Evolutionary conservation across 1,284 basidiomycete genomes (phyloP).

Genomic region (Neotropicomus parvogracilis): DNA sequence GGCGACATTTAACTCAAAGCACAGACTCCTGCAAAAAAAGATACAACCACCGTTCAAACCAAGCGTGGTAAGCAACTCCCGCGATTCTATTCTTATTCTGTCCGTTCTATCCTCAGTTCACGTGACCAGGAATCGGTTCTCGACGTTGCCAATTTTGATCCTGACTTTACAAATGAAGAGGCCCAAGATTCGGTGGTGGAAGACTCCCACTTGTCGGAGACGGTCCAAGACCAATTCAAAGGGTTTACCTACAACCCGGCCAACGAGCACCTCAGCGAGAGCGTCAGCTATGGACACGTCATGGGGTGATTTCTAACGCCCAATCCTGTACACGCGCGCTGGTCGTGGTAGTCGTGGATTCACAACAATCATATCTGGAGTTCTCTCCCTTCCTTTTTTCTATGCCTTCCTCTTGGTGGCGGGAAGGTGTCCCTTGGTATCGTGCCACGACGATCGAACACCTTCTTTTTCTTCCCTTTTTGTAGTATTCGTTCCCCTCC

Average conservation of each 20-base stretch:
- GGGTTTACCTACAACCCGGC: slow-evolving; percentile 84
- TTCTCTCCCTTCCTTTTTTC: not conserved
- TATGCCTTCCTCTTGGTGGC: not conserved
- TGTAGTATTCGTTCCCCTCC: not conserved
- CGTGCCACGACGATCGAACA: not conserved
- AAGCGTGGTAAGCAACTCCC: slow-evolving; percentile 66
- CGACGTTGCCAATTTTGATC: slow-evolving; percentile 89
- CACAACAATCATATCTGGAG: not conserved
- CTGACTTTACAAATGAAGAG: slow-evolving; percentile 91
- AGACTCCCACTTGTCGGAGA: slow-evolving; percentile 88
- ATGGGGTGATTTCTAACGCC: slow-evolving; percentile 24
- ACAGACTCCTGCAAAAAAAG: slow-evolving; percentile 85
- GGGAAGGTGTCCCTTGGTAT: slow-evolving; percentile 6
- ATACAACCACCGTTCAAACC: slow-evolving; percentile 99
- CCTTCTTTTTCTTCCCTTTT: not conserved
- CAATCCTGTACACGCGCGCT: slow-evolving; percentile 18
- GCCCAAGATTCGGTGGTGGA: slow-evolving; percentile 93
- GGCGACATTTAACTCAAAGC: slow-evolving; percentile 10
- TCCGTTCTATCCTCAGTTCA: not conserved
- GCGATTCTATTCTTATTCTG: not conserved
- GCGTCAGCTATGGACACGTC: slow-evolving; percentile 54
- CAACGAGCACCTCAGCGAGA: slow-evolving; percentile 77
- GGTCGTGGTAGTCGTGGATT: slow-evolving; percentile 20
- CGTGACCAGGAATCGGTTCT: slow-evolving; percentile 65
- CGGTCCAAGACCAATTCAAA: slow-evolving; percentile 91